Base-by-base conservation (phyloP, 106 monocot species). In the Cymbidium sinense region DNA sequence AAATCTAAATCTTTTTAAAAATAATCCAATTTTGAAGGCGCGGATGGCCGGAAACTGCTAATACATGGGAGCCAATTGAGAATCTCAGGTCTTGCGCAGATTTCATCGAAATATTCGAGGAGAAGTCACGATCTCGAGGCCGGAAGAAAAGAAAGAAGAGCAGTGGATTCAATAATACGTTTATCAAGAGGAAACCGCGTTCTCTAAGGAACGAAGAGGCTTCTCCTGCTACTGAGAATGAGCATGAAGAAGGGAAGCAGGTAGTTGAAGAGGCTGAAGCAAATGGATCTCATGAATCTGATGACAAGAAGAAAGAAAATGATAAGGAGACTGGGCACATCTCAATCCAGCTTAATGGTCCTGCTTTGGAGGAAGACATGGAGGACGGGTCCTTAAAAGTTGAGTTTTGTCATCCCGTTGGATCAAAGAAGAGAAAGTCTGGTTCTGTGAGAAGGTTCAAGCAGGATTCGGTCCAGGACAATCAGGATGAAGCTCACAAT, bases 61-160 rank as follows among this genome's bases (percentile, higher is more conserved):
- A 99, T 86, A 99, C 98, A 30, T 99, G 98, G 98, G 98, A 99
- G 55, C 98, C 98, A 47, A 78, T 70, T 30, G 90, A 94, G 54
- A 99, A 95, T 75, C 75, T 99, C 70, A 74, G 83, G 70, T 83
- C 84, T 44, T 94, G 94, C 67, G 76, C 84, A 0, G 98, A 99
- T 44, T 79, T 92, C 71, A 83, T 99, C 52, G 86, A 92, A 8
- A 87, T 90, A 1, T 99, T 92, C 30, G 92, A 94, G 77, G 81
- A 90, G 72, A 90, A 83, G 87, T 67, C 75, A 41, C 77, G 62
- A 35, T 75, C 79, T 3, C 62, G 76, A 34, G 74, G 44, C 10
- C 65, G 89, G 75, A 96, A 91, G 80, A 81, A 86, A 25, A 83
- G 81, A 70, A 87, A 93, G 27, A 88, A 83, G 90, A 31, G n/a